Conservation (phyloP, 441 rosid genomes). For the Flueggea neowawraea region DNA sequence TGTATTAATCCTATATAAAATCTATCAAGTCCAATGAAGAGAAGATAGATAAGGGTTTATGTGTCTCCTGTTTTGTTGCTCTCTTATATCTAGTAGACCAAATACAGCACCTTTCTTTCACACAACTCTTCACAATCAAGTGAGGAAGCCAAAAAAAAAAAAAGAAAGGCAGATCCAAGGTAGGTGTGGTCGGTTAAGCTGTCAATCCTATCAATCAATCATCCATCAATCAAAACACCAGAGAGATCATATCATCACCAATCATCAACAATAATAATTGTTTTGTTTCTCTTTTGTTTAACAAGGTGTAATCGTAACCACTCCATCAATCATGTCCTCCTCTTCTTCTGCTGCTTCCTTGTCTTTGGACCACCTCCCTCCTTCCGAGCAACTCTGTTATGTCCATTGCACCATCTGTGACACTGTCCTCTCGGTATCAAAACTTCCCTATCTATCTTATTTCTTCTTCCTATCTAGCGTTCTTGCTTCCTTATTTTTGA, state of each 20-base stretch:
- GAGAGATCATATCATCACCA: constrained; percentile 12
- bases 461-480: background rate
- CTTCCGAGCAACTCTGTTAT: constrained; percentile 94
- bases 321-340: constrained; percentile 62
- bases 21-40: too few relatives aligned
- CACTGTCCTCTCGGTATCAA: constrained; percentile 80
- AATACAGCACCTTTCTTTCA: background rate
- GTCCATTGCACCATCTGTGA: constrained; percentile 93
- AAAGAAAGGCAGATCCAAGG: background rate
- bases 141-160: background rate
- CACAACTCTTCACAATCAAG: background rate
- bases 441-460: background rate
- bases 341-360: constrained; percentile 24
- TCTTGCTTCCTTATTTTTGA: background rate
- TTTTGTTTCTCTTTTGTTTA: constrained; percentile 4
- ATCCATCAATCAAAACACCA: constrained; percentile 4
- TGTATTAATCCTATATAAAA: too few relatives aligned
- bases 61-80: background rate
- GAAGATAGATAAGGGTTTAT: too few relatives aligned
- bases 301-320: constrained; percentile 26
- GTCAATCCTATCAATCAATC: constrained; percentile 1
- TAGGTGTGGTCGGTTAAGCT: background rate
- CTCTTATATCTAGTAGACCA: background rate
- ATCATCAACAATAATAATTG: constrained; percentile 29
- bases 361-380: constrained; percentile 85